These are phyloP conservation scores for Melampsora occidentalis DNA, from an alignment of 1,284 basidiomycete species.

Conservation along the genomic window DNA sequence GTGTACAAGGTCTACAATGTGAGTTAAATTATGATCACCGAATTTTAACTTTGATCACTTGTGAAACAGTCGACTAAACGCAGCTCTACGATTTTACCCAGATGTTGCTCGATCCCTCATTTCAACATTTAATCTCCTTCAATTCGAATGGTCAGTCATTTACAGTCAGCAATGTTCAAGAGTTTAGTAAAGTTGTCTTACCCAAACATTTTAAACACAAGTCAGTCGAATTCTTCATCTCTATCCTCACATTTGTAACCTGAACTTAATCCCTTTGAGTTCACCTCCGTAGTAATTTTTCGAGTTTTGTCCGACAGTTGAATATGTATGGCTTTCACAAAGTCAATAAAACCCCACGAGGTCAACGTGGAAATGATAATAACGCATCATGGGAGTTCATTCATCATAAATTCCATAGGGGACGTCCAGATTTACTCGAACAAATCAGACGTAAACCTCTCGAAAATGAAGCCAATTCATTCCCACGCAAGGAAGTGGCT, in stretches of 20 bases:
- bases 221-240: slow-evolving; percentile 23
- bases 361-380: slow-evolving; percentile 72
- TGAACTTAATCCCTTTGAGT: background rate
- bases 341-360: slow-evolving; percentile 69
- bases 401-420: slow-evolving; percentile 77
- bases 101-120: slow-evolving; percentile 44
- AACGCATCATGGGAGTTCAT: slow-evolving; percentile 84
- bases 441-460: slow-evolving; percentile 80
- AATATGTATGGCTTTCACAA: slow-evolving; percentile 69
- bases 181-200: slow-evolving; percentile 53
- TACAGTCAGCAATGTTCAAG: slow-evolving; percentile 51
- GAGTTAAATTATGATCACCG: background rate
- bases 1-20: slow-evolving; percentile 46
- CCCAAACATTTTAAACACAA: slow-evolving; percentile 55
- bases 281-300: slow-evolving; percentile 62
- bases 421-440: slow-evolving; percentile 74
- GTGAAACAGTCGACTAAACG: background rate
- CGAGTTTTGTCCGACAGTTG: slow-evolving; percentile 80
- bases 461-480: slow-evolving; percentile 56
- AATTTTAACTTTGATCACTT: too few relatives aligned
- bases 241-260: background rate
- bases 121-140: slow-evolving; percentile 45
- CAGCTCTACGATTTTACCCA: slow-evolving; percentile 3
- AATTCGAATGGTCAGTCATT: slow-evolving; percentile 43
- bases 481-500: background rate